These are phyloP conservation scores for Aspergillus uvarum DNA, from an alignment of 2,329 filamentous ascomycete genomes.

Conservation along the genomic window DNA sequence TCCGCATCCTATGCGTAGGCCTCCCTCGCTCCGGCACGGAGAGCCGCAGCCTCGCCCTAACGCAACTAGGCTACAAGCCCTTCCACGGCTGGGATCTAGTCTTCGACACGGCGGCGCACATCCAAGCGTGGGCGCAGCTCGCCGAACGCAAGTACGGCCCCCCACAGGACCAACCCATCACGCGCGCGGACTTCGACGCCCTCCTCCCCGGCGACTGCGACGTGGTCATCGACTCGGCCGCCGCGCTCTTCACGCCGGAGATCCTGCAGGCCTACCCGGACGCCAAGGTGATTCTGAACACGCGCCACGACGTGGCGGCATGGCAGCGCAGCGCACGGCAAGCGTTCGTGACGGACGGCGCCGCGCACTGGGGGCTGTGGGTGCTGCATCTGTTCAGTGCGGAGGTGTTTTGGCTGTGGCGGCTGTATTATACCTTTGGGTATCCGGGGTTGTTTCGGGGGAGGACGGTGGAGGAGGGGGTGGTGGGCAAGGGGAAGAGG, in stretches of 20 bases:
- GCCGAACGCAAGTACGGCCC: conserved; percentile 17
- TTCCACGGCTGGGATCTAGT: conserved; percentile 21
- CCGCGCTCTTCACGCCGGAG: conserved; percentile 35
- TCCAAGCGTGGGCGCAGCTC: conserved; percentile 10
- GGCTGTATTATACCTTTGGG: conserved; percentile 18
- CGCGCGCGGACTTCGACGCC: conserved; percentile 29
- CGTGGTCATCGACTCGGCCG: conserved; percentile 35
- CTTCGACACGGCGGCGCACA: background rate
- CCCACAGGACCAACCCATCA: background rate
- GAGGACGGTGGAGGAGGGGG: background rate
- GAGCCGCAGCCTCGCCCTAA: conserved; percentile 25
- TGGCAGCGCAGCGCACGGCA: conserved; percentile 21
- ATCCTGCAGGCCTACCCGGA: conserved; percentile 37
- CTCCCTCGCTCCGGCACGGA: conserved; percentile 28
- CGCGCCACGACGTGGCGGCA: conserved; percentile 14
- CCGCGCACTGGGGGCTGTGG: conserved; percentile 16
- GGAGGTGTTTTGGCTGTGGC: conserved; percentile 22
- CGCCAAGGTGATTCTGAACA: conserved; percentile 22
- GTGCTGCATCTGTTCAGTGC: conserved; percentile 17
- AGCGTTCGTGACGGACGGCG: conserved; percentile 17
- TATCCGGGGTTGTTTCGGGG: conserved; percentile 18
- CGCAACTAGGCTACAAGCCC: conserved; percentile 21
- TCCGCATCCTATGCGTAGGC: conserved; percentile 23
- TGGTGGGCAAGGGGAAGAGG: conserved; percentile 8
- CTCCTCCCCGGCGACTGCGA: conserved; percentile 28